Evolutionary conservation across 257 asterid species (phyloP).

Genomic region (Scutellaria barbata): DNA sequence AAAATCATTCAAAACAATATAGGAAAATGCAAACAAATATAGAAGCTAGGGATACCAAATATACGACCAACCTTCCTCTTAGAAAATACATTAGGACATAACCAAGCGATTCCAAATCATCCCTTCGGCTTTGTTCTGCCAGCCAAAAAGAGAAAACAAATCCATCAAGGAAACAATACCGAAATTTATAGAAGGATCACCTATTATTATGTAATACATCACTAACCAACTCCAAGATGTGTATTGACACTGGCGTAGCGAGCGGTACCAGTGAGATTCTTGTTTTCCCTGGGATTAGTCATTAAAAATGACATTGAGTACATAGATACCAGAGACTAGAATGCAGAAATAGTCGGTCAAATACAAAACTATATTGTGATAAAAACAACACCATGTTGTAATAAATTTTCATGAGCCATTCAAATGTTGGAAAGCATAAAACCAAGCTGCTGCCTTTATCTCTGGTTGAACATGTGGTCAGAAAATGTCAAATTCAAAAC

Average conservation of each 20-base stretch:
- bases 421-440: slow-evolving; percentile 15
- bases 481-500: neutral
- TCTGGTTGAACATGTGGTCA: neutral
- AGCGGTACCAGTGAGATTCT: slow-evolving; percentile 95
- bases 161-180: neutral
- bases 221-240: slow-evolving; percentile 92
- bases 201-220: slow-evolving; percentile 22
- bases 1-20: slow-evolving; percentile 16
- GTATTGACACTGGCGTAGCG: slow-evolving; percentile 96
- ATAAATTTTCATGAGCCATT: slow-evolving; percentile 3
- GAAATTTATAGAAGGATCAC: slow-evolving; percentile 9
- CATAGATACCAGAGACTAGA: slow-evolving; percentile 25
- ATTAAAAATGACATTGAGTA: slow-evolving; percentile 25
- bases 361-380: neutral
- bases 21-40: slow-evolving; percentile 20
- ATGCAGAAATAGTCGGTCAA: slow-evolving; percentile 3
- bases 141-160: slow-evolving; percentile 30
- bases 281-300: slow-evolving; percentile 75
- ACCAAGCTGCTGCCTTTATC: slow-evolving; percentile 20
- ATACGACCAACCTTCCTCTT: slow-evolving; percentile 90
- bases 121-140: slow-evolving; percentile 97
- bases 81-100: slow-evolving; percentile 96
- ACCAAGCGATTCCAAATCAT: slow-evolving; percentile 97
- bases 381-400: slow-evolving; percentile 5
- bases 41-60: slow-evolving; percentile 18